Evolutionary conservation across 768 basidiomycete genomes (phyloP), one percentile per base, ranked within the genome.

Genomic region (Chalciporus chontae): DNA sequence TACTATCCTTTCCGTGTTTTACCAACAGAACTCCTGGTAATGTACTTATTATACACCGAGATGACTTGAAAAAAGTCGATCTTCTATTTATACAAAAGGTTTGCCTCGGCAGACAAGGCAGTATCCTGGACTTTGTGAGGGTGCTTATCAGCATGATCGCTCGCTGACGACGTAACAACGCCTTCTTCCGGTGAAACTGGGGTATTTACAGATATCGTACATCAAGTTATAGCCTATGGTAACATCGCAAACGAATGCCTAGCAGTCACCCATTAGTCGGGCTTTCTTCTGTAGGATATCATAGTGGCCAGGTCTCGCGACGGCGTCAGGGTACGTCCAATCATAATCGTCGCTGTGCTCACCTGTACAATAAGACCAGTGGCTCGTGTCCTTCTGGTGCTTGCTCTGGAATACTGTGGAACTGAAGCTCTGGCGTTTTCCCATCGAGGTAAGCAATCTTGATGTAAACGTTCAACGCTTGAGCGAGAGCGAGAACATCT

Each of bases 381-480:
- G 87, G 83, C n/a, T 73, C 60, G 19, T 70, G 67, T 13, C 71
- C 68, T 17, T 68, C 59, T 8, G 77, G 71, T 2, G 69, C 67
- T 29, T 73, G 74, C 45, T 79, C 72, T 21, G 81, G 73, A 52
- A 92, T 82, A 50, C 80, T 71, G 42, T 85, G 78, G 67, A 90
- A 87, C 59, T 82, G 79, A 40, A 90, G 85, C 18, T 70, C 53
- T 11, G 51, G 17, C 37, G 73, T 69, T 14, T 73, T 78, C 2
- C 89, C 85, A 66, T 91, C 90, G 23, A 96, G 77, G 66, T 92
- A 93, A 1, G 90, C 89, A 32, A 94, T 77, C 47, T 79, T 75
- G 44, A 94, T 69, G 44, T 85, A 83, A 43, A 89, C 69, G 18
- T 77, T 66, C 24, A 94, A 68, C 0, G 84, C 86, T 29, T 79